Evolutionary conservation across 2,329 filamentous ascomycete genomes (phyloP).

Genomic region (Colletotrichum cordylinicola): DNA sequence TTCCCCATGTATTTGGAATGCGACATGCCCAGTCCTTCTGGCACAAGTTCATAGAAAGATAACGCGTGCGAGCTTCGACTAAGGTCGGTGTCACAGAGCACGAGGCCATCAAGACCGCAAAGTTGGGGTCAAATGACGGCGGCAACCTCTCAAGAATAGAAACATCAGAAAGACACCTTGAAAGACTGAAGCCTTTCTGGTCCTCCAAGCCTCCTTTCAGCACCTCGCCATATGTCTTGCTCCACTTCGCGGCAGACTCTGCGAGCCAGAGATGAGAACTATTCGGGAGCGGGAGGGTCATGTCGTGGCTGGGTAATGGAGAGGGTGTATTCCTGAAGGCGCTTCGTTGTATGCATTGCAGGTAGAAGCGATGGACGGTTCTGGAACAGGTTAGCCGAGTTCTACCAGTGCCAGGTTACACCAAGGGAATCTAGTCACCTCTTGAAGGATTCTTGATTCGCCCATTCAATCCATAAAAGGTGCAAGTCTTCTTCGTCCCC

Average conservation of each 20-base stretch:
- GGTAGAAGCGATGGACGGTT: not conserved
- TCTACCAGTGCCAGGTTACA: fast-evolving
- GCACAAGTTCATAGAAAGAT: no score
- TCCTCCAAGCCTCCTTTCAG: not conserved
- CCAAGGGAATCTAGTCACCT: not conserved
- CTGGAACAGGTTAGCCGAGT: not conserved
- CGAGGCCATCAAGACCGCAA: not conserved
- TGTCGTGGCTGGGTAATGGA: not conserved
- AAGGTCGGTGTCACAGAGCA: not conserved
- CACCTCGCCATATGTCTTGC: fast-evolving
- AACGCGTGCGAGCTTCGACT: not conserved
- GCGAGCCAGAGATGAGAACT: not conserved
- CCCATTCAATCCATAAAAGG: not conserved
- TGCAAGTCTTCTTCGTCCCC: fast-evolving
- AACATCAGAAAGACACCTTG: not conserved
- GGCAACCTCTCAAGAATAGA: not conserved
- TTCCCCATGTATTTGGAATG: no score
- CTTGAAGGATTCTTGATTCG: not conserved
- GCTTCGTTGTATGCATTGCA: not conserved
- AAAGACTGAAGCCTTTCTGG: not conserved
- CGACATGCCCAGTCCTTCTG: no score
- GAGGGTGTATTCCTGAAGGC: not conserved
- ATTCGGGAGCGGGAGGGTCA: not conserved
- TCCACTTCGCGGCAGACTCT: not conserved
- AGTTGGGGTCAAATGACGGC: not conserved